A percentile compares a stretch with the other conserved stretches of the same genome.
Evolutionary conservation across 495 filamentous ascomycete species (phyloP).

Genomic region (Trichocladium antarcticum): DNA sequence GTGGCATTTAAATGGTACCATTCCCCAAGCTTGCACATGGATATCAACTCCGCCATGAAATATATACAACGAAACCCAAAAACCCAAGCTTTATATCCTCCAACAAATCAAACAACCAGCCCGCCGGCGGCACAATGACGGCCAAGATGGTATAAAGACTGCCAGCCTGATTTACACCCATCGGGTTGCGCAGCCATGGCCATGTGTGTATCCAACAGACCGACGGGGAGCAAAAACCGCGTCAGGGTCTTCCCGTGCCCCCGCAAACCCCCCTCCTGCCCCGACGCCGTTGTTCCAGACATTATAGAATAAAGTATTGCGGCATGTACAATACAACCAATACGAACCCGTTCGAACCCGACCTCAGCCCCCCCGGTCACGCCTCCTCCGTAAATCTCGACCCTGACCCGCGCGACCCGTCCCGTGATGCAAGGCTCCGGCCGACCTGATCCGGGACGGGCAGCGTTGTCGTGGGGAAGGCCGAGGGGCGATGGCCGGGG

Average conservation of each 20-base stretch:
- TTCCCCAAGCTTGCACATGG: too few species aligned
- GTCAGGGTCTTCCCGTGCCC: not conserved
- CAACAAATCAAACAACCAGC: not conserved
- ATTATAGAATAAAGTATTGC: conserved; percentile 20
- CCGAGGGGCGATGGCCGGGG: conserved; percentile 13
- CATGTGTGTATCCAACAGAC: not conserved
- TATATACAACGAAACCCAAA: conserved; percentile 4
- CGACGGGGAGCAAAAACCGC: not conserved
- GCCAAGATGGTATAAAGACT: not conserved
- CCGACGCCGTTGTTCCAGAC: conserved; percentile 18
- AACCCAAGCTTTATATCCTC: not conserved
- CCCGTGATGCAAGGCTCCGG: conserved; percentile 35
- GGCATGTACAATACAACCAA: conserved; percentile 8
- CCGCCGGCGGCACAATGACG: not conserved
- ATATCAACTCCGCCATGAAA: not conserved
- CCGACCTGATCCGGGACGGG: conserved; percentile 30
- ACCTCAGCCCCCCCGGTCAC: conserved; percentile 28
- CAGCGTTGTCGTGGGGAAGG: conserved; percentile 22
- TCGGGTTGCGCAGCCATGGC: not conserved
- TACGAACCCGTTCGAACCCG: not conserved
- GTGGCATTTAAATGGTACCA: too few species aligned
- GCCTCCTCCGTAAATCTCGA: conserved; percentile 46
- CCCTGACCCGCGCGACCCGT: conserved; percentile 34
- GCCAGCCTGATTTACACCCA: not conserved
- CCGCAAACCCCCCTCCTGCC: not conserved